These are phyloP conservation scores for Neurospora sp. DNA, from an alignment of 495 filamentous ascomycete genomes.

Conservation along the genomic window DNA sequence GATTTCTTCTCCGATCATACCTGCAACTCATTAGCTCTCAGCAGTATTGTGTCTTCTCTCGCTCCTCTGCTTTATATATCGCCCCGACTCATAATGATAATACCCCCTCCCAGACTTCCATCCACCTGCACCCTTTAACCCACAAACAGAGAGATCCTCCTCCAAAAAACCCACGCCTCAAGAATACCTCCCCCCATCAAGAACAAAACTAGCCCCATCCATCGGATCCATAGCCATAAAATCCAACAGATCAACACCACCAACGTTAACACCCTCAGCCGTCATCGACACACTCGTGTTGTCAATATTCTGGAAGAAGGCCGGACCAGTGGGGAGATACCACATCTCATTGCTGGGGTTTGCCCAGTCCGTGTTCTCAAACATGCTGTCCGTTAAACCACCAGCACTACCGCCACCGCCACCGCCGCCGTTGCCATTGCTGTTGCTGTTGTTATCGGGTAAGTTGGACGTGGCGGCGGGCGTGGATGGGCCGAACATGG, in stretches of 20 bases:
- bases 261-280: constrained; percentile 48
- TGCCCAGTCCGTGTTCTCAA: constrained; percentile 34
- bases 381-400: constrained; percentile 15
- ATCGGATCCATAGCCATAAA: constrained; percentile 47
- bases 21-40: not conserved
- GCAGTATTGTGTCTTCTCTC: not conserved
- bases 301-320: constrained; percentile 45
- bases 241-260: constrained; percentile 46
- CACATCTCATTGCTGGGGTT: constrained; percentile 42
- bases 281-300: constrained; percentile 45
- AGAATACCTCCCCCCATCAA: constrained; percentile 21
- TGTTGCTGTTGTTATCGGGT: constrained; percentile 14
- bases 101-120: not conserved
- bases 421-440: constrained; percentile 9
- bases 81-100: not conserved
- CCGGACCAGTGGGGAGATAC: constrained; percentile 46
- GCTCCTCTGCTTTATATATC: not conserved
- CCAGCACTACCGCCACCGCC: not conserved
- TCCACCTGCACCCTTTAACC: not conserved
- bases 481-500: constrained; percentile 36
- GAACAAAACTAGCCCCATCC: constrained; percentile 17
- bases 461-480: constrained; percentile 29
- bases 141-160: not conserved
- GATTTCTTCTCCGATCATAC: not conserved
- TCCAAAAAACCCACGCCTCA: not conserved